Evolutionary conservation across 2,329 filamentous ascomycete genomes (phyloP), one percentile per base, ranked within the genome.

Genomic region (Aspergillus fructus): DNA sequence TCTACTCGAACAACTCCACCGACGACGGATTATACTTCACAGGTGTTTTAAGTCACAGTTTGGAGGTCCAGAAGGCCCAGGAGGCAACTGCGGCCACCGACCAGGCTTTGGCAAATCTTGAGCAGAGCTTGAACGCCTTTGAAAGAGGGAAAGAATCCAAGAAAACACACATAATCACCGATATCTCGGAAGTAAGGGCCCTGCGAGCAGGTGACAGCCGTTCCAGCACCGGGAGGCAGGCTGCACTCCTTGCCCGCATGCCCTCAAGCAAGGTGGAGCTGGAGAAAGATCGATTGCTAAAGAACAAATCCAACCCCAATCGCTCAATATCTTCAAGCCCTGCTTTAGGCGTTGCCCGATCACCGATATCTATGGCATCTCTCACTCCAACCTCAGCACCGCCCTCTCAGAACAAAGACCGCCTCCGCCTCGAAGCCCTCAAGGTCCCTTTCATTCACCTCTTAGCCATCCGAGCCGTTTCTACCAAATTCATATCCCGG

Each of bases 71-170:
- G 65, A 81, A 81, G 71, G 80, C 80, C 40, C 77, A 81, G 68
- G 76, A 81, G 68, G 81, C 77, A 37, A 83, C 80, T 43, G 80
- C 81, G 27, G 82, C 81, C 59, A 80, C 80, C 40, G 85, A 88
- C 69, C 80, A 82, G 59, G 85, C 85, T 27, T 71, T 87, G 70
- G 83, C 83, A 53, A 80, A 79, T 40, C 76, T 88, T 53, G 81
- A 85, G 70, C 83, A 78, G 68, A 85, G 78, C 65, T 76, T 88
- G 69, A 85, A 80, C 59, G 81, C 82, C 21, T 79, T 84, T 51
- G 78, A 85, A 66, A 78, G 85, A 66, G 79, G 84, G 62, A 86
- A 85, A 71, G 80, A 85, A 70, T 83, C 83, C 39, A 85, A 83
- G 69, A 82, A 82, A 76, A 76, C 74, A 2, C 71, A 72, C 53